Base-by-base conservation (phyloP, 169 alveolate genomes). In the Plasmodium gallinaceum region DNA sequence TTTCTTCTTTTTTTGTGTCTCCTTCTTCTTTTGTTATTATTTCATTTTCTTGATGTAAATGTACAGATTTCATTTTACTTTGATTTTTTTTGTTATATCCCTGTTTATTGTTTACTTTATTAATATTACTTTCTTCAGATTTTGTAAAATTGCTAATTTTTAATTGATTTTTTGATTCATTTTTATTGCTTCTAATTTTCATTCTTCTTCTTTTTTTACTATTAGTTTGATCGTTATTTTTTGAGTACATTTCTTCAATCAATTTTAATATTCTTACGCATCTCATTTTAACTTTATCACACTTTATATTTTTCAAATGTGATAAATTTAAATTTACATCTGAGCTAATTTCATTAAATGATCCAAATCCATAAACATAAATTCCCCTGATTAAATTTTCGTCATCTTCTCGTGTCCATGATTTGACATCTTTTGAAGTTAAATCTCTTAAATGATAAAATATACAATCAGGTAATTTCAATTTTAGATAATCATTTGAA, bases 281-380 rank as follows among this genome's bases (percentile, higher is more conserved):
- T 48, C 97, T 83, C 80, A 89, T 71, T 69, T 95, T 95, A 12
- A 94, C 88, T 66, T 93, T 91, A 22, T 95, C 97, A 61, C 93
- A 94, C 60, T 95, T 95, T 62, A 94, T 72, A 54, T 90, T 93
- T 62, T 92, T 88, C 57, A 95, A 88, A 16, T 91, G 94, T 0
- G 92, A 94, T 1, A 94, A 76, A 66, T 96, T 94, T 61, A 94
- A 78, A 24, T 92, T 88, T 54, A 91, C 93, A 72, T 94, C 97
- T 76, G 93, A 68, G 64, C 96, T 93, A 92, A 93, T 94, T 70
- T 94, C 94, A 73, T 97, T 94, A 96, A 98, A 95, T 62, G 96
- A 90, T 14, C 97, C 97, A 74, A 93, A 96, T 9, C 98, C 98
- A 65, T 96, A 95, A 26, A 94, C 94, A 91, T 96, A 95, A 18